A percentile compares a stretch with the other conserved stretches of the same genome.
phyloP scores from a whole-genome alignment of 768 basidiomycete species.

The Suillus plorans region DNA sequence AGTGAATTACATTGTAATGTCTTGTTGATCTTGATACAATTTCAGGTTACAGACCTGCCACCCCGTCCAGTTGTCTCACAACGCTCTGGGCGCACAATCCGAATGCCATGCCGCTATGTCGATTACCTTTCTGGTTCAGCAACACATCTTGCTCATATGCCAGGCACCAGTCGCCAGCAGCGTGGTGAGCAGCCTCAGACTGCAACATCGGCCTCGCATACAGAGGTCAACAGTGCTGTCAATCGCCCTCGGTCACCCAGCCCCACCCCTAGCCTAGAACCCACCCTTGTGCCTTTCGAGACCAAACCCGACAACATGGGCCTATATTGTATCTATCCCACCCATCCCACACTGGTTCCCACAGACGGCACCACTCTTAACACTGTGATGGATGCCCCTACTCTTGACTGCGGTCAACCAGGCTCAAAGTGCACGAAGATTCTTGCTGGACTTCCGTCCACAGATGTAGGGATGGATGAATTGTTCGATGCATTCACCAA shows the following conservation, averaged over 20 bases:
- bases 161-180: neutral
- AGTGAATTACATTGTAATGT: too few species aligned
- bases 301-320: conserved; percentile 5
- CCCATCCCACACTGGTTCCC: neutral
- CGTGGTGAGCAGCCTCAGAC: neutral
- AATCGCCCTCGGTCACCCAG: neutral
- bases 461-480: neutral
- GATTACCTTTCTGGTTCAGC: conserved; percentile 8
- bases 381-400: conserved; percentile 5
- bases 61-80: neutral
- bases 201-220: neutral
- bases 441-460: neutral
- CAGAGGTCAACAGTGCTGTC: neutral
- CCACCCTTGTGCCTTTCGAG: neutral
- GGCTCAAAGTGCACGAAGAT: neutral
- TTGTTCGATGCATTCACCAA: conserved; percentile 19
- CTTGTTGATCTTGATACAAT: too few species aligned
- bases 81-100: conserved; percentile 5
- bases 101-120: conserved; percentile 1
- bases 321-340: conserved; percentile 2
- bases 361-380: neutral
- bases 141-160: neutral
- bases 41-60: too few species aligned
- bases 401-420: neutral
- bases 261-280: neutral